Base-by-base conservation (phyloP, 768 basidiomycete genomes). In the Mrakia frigida region DNA sequence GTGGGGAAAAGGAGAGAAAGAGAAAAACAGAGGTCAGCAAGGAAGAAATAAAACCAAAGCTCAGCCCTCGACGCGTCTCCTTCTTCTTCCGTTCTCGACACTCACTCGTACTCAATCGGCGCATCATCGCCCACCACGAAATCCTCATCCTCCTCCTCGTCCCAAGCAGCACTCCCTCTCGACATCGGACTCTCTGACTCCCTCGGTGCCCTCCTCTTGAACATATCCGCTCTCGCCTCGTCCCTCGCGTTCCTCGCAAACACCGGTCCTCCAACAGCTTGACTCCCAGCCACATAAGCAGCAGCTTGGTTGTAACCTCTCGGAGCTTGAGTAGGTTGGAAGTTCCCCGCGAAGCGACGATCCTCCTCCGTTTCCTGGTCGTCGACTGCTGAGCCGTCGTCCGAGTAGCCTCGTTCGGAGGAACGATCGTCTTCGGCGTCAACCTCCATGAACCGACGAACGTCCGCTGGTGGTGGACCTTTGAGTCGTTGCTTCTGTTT, bases 271-370 rank as follows among this genome's bases (percentile, higher is more conserved):
- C 73, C 77, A 35, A 67, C 43, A 46, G 75, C 75, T 67, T 82
- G 83, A 0, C 83, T 82, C 6, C 83, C 82, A 31, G 82, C 80
- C 3, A 80, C 37, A 77, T 84, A 84, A 0, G 81, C 79, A 4
- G 80, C 80, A 28, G 77, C 81, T 73, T 84, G 83, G 70, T 83
- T 81, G 77, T 83, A 84, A 13, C 84, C 84, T 23, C 68, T 79
- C 4, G 83, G 84, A 6, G 82, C 83, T 79, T 84, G 84, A 14
- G 82, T 84, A 3, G 84, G 80, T 31, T 79, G 73, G 70, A 84
- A 84, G 37, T 84, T n/a, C 14, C 78, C 79, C 3, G 82, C 84
- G 75, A 84, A 84, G 6, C 73, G 73, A 3, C 79, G 78, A 68
- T 83, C 83, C 0, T 81, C 80, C 23, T 80, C 80, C 80, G 77